Evolutionary conservation across 768 basidiomycete genomes (phyloP).

Genomic region (Phylloporus scabripes): DNA sequence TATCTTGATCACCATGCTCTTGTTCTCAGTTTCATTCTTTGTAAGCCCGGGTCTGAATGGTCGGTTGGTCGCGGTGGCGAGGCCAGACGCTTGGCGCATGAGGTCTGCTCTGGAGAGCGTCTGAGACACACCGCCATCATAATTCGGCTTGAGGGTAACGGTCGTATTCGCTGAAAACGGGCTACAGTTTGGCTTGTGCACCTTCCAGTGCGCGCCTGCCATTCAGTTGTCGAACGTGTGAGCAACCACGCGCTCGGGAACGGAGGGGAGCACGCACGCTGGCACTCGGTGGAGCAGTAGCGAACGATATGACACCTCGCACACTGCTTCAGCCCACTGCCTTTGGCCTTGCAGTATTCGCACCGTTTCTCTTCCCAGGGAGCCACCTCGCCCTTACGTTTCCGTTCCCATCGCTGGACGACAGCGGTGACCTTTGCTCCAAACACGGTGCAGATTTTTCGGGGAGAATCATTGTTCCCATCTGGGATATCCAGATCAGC

Average conservation of each 20-base stretch:
- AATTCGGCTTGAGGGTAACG: slow-evolving; percentile 44
- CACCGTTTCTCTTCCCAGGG: slow-evolving; percentile 42
- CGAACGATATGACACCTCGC: slow-evolving; percentile 39
- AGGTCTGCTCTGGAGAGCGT: slow-evolving; percentile 28
- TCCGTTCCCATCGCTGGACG: slow-evolving; percentile 43
- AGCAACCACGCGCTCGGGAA: not conserved
- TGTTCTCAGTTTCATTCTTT: slow-evolving; percentile 26
- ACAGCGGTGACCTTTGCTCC: slow-evolving; percentile 43
- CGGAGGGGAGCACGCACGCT: slow-evolving; percentile 34
- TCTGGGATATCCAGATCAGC: slow-evolving; percentile 40
- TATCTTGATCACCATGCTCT: slow-evolving; percentile 49
- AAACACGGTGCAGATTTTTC: slow-evolving; percentile 25
- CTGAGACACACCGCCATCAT: slow-evolving; percentile 15
- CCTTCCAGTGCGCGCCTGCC: slow-evolving; percentile 44
- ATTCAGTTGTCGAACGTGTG: not conserved
- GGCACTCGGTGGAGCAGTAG: slow-evolving; percentile 54
- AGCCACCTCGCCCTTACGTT: slow-evolving; percentile 39
- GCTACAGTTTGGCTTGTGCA: slow-evolving; percentile 43
- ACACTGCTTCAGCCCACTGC: slow-evolving; percentile 38
- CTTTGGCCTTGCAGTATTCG: slow-evolving; percentile 31
- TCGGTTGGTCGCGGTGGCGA: slow-evolving; percentile 20
- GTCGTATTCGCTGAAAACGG: slow-evolving; percentile 41
- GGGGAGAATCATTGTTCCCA: slow-evolving; percentile 35
- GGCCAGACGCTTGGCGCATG: slow-evolving; percentile 27
- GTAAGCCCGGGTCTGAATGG: slow-evolving; percentile 15